A percentile compares a stretch with the other conserved stretches of the same genome.
These are phyloP conservation scores for Nephelium lappaceum DNA, from an alignment of 345 rosid species.

Conservation along the genomic window DNA sequence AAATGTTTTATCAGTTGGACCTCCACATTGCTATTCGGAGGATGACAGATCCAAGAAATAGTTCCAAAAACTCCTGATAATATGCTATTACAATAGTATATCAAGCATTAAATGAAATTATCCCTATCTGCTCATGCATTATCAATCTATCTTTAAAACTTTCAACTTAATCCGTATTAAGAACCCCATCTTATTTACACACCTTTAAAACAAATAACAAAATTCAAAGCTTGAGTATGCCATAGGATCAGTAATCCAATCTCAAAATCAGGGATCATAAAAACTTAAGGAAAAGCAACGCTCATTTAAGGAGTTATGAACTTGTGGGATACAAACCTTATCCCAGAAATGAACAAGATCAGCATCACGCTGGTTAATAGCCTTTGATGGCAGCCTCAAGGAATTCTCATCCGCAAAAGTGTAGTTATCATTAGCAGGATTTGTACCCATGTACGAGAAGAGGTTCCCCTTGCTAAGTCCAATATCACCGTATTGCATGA, in stretches of 20 bases:
- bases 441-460: conserved; percentile 78
- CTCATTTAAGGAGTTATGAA: neutral
- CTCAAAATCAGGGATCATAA: neutral
- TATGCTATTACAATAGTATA: neutral
- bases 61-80: neutral
- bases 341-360: conserved; percentile 96
- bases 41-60: neutral
- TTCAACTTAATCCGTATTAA: neutral
- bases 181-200: neutral
- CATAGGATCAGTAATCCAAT: neutral
- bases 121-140: neutral
- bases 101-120: neutral
- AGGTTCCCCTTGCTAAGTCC: conserved; percentile 56
- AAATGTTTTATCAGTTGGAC: neutral
- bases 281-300: neutral
- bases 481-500: conserved; percentile 91
- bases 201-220: neutral
- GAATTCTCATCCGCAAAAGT: conserved; percentile 71
- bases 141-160: neutral
- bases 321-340: conserved; percentile 55
- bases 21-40: neutral
- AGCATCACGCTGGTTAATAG: conserved; percentile 95
- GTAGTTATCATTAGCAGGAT: conserved; percentile 90
- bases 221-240: neutral
- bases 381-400: conserved; percentile 57